Evolutionary conservation across 2,329 filamentous ascomycete species (phyloP).

Genomic region (Pseudogymnoascus sp.): DNA sequence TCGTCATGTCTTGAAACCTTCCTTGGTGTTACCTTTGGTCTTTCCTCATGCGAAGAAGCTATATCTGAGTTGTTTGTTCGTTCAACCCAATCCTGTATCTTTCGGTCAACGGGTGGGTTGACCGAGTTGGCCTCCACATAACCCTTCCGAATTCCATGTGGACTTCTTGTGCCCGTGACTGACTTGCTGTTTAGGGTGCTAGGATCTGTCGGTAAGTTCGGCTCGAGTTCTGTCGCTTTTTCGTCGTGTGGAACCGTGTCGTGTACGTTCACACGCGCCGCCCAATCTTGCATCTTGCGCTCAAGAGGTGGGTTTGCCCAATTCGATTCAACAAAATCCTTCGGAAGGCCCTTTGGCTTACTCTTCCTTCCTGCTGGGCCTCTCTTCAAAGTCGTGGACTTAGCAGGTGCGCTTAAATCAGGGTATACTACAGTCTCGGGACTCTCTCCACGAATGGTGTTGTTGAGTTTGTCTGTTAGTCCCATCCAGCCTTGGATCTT

Average conservation of each 20-base stretch:
- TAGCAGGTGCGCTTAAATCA: background rate
- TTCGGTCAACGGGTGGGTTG: conserved; percentile 49
- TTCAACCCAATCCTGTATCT: conserved; percentile 53
- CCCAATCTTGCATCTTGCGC: conserved; percentile 56
- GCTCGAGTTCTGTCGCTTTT: background rate
- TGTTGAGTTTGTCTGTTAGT: conserved; percentile 15
- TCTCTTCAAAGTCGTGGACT: background rate
- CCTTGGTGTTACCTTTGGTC: background rate
- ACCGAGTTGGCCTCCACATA: conserved; percentile 45
- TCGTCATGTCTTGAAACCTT: background rate
- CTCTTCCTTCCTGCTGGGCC: background rate
- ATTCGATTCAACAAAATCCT: conserved; percentile 47
- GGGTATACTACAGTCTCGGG: background rate
- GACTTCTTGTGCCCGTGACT: background rate
- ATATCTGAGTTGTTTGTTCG: conserved; percentile 10
- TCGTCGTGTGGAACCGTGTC: background rate
- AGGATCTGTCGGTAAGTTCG: background rate
- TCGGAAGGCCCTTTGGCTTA: conserved; percentile 37
- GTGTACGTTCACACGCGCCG: conserved; percentile 22
- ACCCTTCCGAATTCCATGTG: conserved; percentile 32
- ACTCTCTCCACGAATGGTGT: background rate
- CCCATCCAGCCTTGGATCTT: conserved; percentile 56
- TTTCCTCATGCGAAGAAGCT: background rate
- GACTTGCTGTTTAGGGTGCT: background rate
- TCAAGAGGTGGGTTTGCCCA: conserved; percentile 47